phyloP scores from a whole-genome alignment of 148 eudicot genomes.

The Spergularia bocconei region DNA sequence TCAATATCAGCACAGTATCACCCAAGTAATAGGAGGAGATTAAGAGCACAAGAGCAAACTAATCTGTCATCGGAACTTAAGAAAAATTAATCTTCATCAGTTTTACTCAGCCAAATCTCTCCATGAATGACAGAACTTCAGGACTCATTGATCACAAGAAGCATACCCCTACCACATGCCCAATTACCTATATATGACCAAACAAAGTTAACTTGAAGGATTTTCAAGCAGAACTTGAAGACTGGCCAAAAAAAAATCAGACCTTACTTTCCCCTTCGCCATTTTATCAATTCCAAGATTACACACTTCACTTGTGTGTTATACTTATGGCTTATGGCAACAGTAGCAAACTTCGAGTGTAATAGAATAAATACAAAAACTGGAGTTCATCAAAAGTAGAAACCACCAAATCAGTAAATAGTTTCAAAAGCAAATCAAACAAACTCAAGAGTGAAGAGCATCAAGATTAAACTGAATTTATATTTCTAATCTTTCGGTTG shows the following conservation, averaged over 20 bases:
- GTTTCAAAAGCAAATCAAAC: neutral
- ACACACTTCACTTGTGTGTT: too few species aligned
- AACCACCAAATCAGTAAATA: slow-evolving; percentile 4
- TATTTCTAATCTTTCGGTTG: neutral
- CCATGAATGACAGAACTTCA: neutral
- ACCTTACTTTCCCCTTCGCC: neutral
- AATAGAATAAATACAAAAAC: neutral
- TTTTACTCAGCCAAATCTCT: neutral
- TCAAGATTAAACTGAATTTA: neutral
- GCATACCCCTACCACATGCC: neutral
- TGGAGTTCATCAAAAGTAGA: neutral
- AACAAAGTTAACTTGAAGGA: neutral
- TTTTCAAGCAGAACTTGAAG: neutral
- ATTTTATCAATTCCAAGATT: too few species aligned
- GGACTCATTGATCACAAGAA: neutral
- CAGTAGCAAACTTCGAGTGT: too few species aligned
- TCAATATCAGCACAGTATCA: neutral
- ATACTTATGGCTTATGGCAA: too few species aligned
- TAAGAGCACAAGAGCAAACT: neutral
- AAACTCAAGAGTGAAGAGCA: neutral
- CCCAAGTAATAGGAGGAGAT: neutral
- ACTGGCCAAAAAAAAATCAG: neutral
- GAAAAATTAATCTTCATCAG: neutral
- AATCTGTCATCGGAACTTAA: neutral
- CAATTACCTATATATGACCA: neutral